phyloP scores from a whole-genome alignment of 2,329 filamentous ascomycete species.

The Trichophyton schoenleinii region DNA sequence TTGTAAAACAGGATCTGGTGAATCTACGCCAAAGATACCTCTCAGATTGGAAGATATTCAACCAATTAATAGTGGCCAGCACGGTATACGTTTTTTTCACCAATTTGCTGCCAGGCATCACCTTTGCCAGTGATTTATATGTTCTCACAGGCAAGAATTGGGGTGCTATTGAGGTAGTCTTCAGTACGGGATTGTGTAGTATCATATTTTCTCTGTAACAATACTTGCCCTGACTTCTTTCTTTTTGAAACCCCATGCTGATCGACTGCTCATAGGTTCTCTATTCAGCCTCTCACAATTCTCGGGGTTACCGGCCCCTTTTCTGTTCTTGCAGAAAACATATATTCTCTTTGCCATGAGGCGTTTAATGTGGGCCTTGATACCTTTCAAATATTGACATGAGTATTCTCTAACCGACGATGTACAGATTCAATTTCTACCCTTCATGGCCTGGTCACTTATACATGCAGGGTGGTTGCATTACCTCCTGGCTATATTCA shows the following conservation, averaged over 20 bases:
- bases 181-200: constrained; percentile 53
- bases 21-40: constrained; percentile 38
- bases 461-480: constrained; percentile 56
- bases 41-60: constrained; percentile 48
- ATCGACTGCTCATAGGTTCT: constrained; percentile 24
- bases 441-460: constrained; percentile 55
- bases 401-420: not conserved
- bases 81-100: constrained; percentile 56
- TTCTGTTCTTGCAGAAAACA: constrained; percentile 40
- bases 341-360: constrained; percentile 46
- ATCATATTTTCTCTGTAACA: constrained; percentile 48
- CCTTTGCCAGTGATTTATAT: constrained; percentile 54
- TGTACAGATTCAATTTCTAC: constrained; percentile 45
- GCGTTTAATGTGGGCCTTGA: constrained; percentile 39
- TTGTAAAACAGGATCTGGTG: constrained; percentile 38
- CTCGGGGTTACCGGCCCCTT: constrained; percentile 55
- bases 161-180: constrained; percentile 55
- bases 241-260: not conserved
- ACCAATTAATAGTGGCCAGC: constrained; percentile 51
- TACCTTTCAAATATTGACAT: not conserved
- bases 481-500: constrained; percentile 51
- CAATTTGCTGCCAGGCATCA: constrained; percentile 54
- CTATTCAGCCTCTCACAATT: constrained; percentile 51
- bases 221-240: not conserved
- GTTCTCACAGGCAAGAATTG: constrained; percentile 50